phyloP scores from a whole-genome alignment of 257 asterid genomes.

The Thymus quinquecostatus region DNA sequence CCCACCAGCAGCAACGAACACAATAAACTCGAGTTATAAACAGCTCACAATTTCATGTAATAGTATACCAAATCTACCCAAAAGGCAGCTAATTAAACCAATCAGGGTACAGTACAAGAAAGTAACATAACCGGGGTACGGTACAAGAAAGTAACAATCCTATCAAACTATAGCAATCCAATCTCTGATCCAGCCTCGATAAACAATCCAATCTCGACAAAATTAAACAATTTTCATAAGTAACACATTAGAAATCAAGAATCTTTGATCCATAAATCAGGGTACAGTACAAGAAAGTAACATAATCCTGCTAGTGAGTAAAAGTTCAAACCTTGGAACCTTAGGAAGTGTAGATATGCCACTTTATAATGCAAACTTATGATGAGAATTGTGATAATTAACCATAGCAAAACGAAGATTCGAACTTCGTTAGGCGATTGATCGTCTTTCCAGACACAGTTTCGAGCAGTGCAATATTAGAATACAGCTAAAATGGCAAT shows the following conservation, averaged over 20 bases:
- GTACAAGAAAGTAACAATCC: too few relatives aligned
- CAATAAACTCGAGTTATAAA: not conserved
- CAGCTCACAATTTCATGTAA: slow-evolving; percentile 8
- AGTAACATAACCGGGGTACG: too few relatives aligned
- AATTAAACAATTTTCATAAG: not conserved
- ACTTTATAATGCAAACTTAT: too few relatives aligned
- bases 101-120: too few relatives aligned
- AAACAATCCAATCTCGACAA: slow-evolving; percentile 3
- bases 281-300: not conserved
- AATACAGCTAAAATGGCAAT: slow-evolving; percentile 1
- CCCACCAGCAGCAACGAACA: not conserved
- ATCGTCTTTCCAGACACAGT: not conserved
- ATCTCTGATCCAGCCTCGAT: too few relatives aligned
- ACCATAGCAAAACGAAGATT: not conserved
- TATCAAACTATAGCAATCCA: too few relatives aligned
- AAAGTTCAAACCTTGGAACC: not conserved
- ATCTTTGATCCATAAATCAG: too few relatives aligned
- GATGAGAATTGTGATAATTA: too few relatives aligned
- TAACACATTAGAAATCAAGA: too few relatives aligned
- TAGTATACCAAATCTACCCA: not conserved
- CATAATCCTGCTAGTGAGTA: not conserved
- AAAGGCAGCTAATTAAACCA: too few relatives aligned
- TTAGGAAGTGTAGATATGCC: too few relatives aligned
- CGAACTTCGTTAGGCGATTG: not conserved
- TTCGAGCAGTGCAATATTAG: not conserved